Evolutionary conservation across 2,329 filamentous ascomycete genomes (phyloP), one percentile per base, ranked within the genome.

Genomic region (Fusarium equiseti): DNA sequence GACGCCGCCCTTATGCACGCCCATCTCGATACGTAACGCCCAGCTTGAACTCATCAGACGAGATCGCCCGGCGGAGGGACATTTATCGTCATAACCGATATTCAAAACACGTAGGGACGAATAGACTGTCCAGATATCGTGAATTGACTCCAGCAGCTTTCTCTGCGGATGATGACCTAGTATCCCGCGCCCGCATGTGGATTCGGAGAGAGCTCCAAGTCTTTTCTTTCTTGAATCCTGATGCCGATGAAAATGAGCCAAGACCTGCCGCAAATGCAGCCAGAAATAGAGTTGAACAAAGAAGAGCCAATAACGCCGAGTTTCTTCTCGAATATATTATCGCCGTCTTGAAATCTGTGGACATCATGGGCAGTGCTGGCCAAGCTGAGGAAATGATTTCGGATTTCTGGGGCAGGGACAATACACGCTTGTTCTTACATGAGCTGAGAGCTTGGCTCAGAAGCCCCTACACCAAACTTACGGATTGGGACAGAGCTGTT

Each of bases 281-380:
- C 2, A 65, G 58, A 35, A 68, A 46, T 8, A 40, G 48, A 3
- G 59, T 52, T 74, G 74, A 68, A 70, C 77, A 59, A 57, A 76
- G 72, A 24, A 69, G 88, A 43, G 86, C 86, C 8, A 90, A 88
- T 71, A 95, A 95, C 75, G 88, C 91, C 10, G 94, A 97, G 76
- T 97, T 95, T 68, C 80, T 98, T 13, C 86, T 98, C 12, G 93
- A 97, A 75, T 97, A 97, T 78, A 89, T 97, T 56, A 81, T 98
- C 43, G 91, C 92, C 12, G 92, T 98, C 24, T 81, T 98, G 63
- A 95, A 93, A 78, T 93, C 90, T 1, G 89, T 96, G 18, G 94
- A 97, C 75, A 85, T 95, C 7, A 94, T 94, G 79, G 92, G 89
- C 6, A 93, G 91, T 67, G 87, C 87, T 42, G 94, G 94, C 0